Evolutionary conservation across 2,329 filamentous ascomycete genomes (phyloP), one percentile per base, ranked within the genome.

Genomic region (Claviceps cyperi): DNA sequence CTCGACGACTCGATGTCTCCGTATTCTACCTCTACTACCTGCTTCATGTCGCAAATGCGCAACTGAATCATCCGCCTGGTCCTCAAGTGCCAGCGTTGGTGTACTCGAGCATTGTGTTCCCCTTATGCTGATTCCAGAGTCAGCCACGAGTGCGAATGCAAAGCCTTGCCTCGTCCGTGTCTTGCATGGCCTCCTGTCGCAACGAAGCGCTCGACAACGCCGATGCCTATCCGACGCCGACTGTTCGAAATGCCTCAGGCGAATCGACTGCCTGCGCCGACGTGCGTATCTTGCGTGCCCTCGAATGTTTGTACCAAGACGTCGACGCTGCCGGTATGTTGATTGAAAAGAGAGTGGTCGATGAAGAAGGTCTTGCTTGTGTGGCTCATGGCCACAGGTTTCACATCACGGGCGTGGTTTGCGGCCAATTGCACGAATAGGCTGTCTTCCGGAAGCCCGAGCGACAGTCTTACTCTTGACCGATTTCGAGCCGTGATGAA

Each of bases 391-490:
- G 11, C 36, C 37, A 17, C 49, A 43, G 19, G 28, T 43, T 15
- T 14, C 43, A 43, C 22, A 38, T 39, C 45, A 48, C 38, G 32
- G 11, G 36, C 40, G 21, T 32, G 21, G 22, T 14, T 41, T 43
- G 36, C 50, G 46, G 36, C 17, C 46, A 36, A 43, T 46, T 41
- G 37, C 50, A 46, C 46, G 50, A 46, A 41, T 44, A 41, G 46
- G 49, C 28, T 51, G 38, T 45, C 35, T 22, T 48, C 22, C 39
- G 38, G 8, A 38, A 43, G 3, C 44, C 24, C 43, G 11, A 19
- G 17, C 24, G 32, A 40, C 36, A 51, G 36, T 28, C 28, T 36
- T n/a, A n/a, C n/a, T n/a, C n/a, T 48, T 37, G 28, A 48, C 46
- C 41, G 50, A 48, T 48, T 43, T 48, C 37, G 41, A 46, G 28